These are phyloP conservation scores for Glebionis coronaria DNA, from an alignment of 129 eudicot species.

Conservation along the genomic window DNA sequence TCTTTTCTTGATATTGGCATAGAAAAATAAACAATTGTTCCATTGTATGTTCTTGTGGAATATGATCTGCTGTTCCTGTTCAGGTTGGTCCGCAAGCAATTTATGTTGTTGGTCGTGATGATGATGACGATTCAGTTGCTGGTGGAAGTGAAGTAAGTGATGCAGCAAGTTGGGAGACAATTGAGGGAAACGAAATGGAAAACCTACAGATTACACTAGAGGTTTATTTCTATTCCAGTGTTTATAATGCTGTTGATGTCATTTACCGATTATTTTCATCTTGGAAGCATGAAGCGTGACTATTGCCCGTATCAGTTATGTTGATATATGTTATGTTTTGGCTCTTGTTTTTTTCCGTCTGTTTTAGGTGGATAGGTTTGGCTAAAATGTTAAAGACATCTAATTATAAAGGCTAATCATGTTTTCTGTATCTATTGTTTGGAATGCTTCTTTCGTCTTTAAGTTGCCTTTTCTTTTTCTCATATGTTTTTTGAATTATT, in stretches of 20 bases:
- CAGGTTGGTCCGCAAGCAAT: slow-evolving; percentile 99
- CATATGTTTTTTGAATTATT: too few relatives aligned
- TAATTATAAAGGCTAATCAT: too few relatives aligned
- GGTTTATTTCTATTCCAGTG: slow-evolving; percentile 39
- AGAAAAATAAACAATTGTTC: too few relatives aligned
- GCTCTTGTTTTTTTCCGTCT: neutral
- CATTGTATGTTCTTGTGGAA: neutral
- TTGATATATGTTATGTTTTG: neutral
- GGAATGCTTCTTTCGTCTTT: too few relatives aligned
- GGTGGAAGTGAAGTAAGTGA: slow-evolving; percentile 83
- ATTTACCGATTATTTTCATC: slow-evolving; percentile 17
- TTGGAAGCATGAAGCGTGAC: neutral
- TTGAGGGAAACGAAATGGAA: slow-evolving; percentile 76
- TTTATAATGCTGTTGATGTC: slow-evolving; percentile 15
- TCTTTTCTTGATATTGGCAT: too few relatives aligned
- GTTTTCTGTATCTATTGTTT: too few relatives aligned
- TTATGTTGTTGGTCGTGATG: slow-evolving; percentile 96
- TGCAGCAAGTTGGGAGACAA: slow-evolving; percentile 99
- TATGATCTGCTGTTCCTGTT: slow-evolving; percentile 14
- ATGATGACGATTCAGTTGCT: slow-evolving; percentile 62
- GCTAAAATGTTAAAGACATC: too few relatives aligned
- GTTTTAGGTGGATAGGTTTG: too few relatives aligned
- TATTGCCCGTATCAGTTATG: neutral
- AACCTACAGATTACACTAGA: slow-evolving; percentile 50
- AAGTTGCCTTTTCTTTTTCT: too few relatives aligned